Conservation (phyloP, 495 filamentous ascomycete species). For the Letharia columbiana region DNA sequence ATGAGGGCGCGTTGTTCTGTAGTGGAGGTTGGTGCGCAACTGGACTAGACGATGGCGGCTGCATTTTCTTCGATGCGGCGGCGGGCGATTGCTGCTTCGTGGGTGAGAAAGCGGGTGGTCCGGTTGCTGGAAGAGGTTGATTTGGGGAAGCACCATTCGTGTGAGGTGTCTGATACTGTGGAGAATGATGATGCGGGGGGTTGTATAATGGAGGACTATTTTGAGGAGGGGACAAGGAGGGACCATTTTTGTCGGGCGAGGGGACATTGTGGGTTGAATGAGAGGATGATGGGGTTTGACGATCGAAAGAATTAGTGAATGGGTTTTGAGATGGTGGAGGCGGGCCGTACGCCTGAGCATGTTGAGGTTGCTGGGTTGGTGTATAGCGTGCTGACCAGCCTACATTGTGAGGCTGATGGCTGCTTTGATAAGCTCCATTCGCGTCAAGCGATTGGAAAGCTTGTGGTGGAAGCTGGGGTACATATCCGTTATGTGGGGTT, state of each 20-base stretch:
- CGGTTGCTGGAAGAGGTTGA: slow-evolving; percentile 26
- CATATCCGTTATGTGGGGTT: slow-evolving; percentile 13
- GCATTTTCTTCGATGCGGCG: slow-evolving; percentile 25
- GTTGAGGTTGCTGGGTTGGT: slow-evolving; percentile 30
- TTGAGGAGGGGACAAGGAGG: slow-evolving; percentile 45
- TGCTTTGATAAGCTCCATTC: slow-evolving; percentile 28
- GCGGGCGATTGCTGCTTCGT: slow-evolving; percentile 27
- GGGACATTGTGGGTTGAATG: slow-evolving; percentile 35
- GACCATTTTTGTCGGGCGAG: slow-evolving; percentile 39
- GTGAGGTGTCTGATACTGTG: slow-evolving; percentile 33
- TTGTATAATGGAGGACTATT: slow-evolving; percentile 36
- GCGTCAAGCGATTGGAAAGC: slow-evolving; percentile 35
- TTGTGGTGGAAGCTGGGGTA: slow-evolving; percentile 32
- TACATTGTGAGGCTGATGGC: slow-evolving; percentile 28
- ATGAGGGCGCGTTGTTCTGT: slow-evolving; percentile 42
- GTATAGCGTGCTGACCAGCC: slow-evolving; percentile 27
- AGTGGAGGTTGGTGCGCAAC: slow-evolving; percentile 36
- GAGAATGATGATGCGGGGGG: slow-evolving; percentile 36
- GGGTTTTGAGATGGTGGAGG: slow-evolving; percentile 25
- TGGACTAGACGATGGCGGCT: slow-evolving; percentile 32
- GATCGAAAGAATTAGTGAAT: slow-evolving; percentile 29
- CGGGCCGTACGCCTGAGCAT: slow-evolving; percentile 30
- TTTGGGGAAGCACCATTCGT: slow-evolving; percentile 28
- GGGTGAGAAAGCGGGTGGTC: slow-evolving; percentile 23
- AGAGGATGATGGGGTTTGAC: slow-evolving; percentile 40